Percentiles rank a stretch among this genome's conserved stretches.
These are phyloP conservation scores for Cucurbita moschata DNA, from an alignment of 306 rosid genomes.

Conservation along the genomic window DNA sequence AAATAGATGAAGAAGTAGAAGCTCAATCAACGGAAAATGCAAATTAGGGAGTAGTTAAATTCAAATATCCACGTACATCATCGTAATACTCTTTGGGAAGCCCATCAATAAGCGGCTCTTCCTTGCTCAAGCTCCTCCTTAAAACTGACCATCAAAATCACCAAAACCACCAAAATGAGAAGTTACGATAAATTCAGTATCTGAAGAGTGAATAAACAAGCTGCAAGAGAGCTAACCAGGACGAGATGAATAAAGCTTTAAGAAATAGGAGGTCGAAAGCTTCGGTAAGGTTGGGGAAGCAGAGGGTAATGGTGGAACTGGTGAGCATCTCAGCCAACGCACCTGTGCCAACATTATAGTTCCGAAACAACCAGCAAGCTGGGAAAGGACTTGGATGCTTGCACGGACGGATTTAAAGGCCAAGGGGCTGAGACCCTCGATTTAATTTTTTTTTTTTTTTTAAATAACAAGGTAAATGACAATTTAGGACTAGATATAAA, in stretches of 20 bases:
- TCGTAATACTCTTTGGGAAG: conserved; percentile 88
- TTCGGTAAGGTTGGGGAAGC: neutral
- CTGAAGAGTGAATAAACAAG: neutral
- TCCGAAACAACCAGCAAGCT: neutral
- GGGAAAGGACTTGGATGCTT: neutral
- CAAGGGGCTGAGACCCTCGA: too few species aligned
- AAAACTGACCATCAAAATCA: conserved; percentile 20
- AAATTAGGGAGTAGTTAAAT: neutral
- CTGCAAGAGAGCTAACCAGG: conserved; percentile 27
- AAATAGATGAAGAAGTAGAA: neutral
- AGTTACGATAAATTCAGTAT: neutral
- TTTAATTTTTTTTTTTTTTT: too few species aligned
- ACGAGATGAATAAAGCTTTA: conserved; percentile 9
- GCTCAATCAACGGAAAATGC: neutral
- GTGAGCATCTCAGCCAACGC: neutral
- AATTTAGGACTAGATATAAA: too few species aligned
- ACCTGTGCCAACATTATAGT: neutral
- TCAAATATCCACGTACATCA: conserved; percentile 35
- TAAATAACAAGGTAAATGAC: too few species aligned
- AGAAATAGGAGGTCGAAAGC: neutral
- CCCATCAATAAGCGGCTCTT: conserved; percentile 55
- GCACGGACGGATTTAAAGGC: neutral
- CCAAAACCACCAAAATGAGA: neutral
- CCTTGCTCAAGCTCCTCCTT: conserved; percentile 35
- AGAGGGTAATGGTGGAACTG: neutral